phyloP scores from a whole-genome alignment of 768 basidiomycete species.

The Rhizopogon vulgaris region DNA sequence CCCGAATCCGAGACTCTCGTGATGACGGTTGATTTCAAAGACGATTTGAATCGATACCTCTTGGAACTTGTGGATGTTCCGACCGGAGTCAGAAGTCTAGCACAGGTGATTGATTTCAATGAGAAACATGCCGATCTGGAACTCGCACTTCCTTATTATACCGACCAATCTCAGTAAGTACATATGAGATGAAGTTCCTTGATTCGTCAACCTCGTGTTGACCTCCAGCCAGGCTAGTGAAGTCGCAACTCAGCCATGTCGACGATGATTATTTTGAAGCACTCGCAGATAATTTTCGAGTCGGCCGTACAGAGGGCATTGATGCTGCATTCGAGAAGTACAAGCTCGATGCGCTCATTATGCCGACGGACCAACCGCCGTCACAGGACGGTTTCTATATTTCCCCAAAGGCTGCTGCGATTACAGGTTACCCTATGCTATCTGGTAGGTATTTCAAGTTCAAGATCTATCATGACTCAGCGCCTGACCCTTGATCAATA shows the following conservation, averaged over 20 bases:
- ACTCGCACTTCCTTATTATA: slow-evolving; percentile 27
- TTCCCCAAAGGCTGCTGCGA: slow-evolving; percentile 34
- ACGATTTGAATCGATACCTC: slow-evolving; percentile 38
- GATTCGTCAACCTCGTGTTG: too few relatives aligned
- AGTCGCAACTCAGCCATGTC: slow-evolving; percentile 20
- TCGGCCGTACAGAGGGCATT: slow-evolving; percentile 48
- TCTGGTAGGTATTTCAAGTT: slow-evolving; percentile 36
- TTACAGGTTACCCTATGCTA: slow-evolving; percentile 61
- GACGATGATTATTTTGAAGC: slow-evolving; percentile 39
- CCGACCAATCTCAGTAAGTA: slow-evolving; percentile 29
- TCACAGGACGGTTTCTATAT: neutral
- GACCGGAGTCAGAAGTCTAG: slow-evolving; percentile 51
- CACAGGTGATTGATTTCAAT: slow-evolving; percentile 55
- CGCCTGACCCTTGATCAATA: slow-evolving; percentile 3
- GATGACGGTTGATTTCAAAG: slow-evolving; percentile 54
- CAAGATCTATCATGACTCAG: neutral
- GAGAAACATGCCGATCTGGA: slow-evolving; percentile 46
- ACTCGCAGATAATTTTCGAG: slow-evolving; percentile 38
- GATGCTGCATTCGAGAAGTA: slow-evolving; percentile 42
- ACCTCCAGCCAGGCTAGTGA: slow-evolving; percentile 10
- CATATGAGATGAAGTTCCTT: neutral
- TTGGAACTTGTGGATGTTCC: slow-evolving; percentile 44
- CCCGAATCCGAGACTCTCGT: slow-evolving; percentile 24
- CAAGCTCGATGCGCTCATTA: slow-evolving; percentile 45
- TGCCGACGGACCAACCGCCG: slow-evolving; percentile 34